Base-by-base conservation (phyloP, 2,329 filamentous ascomycete genomes). In the Xylaria polymorpha region DNA sequence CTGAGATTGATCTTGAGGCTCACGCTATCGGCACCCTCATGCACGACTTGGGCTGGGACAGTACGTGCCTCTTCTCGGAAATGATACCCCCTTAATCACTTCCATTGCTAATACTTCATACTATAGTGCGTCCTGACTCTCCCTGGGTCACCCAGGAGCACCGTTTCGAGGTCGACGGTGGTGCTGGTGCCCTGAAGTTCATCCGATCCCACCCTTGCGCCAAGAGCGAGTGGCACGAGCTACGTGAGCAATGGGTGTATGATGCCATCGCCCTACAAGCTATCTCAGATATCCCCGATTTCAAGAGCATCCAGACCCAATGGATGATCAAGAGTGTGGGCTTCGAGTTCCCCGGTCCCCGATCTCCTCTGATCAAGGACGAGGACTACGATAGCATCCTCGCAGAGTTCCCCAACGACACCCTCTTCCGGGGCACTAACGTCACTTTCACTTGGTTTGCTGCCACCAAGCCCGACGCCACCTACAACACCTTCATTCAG, bases 1-100 rank as follows among this genome's bases (percentile, higher is more conserved):
- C 59, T 43, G 3, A 51, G 46, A 71, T 72, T n/a, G 70, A 72
- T 37, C 66, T 72, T 5, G 70, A 72, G 41, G 62, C 62, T 14
- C 70, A 72, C 32, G 70, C 70, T 9, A 25, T 72, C 8, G 68
- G 70, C 55, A 67, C 70, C 1, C 61, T 72, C 1, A 18, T 72
- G 25, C 70, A 72, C 46, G 70, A 72, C 22, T 53, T 72, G 43
- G 70, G 70, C 5, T 71, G 70, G 70, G 70, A 71, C 55, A 71
- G 69, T 71, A 70, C n/a, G 67, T 67, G n/a, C 1, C 56, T 32
- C 43, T 15, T 43, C 10, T 29, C 22, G 6, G n/a, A 25, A 56
- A 55, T 7, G 18, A 20, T 1, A 58, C 39, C 25, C 8, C 20
- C 6, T 55, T 7, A 7, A 22, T 20, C 0, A 53, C 51, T 6